phyloP scores from a whole-genome alignment of 2,329 filamentous ascomycete genomes.

The Colletotrichum sp. region DNA sequence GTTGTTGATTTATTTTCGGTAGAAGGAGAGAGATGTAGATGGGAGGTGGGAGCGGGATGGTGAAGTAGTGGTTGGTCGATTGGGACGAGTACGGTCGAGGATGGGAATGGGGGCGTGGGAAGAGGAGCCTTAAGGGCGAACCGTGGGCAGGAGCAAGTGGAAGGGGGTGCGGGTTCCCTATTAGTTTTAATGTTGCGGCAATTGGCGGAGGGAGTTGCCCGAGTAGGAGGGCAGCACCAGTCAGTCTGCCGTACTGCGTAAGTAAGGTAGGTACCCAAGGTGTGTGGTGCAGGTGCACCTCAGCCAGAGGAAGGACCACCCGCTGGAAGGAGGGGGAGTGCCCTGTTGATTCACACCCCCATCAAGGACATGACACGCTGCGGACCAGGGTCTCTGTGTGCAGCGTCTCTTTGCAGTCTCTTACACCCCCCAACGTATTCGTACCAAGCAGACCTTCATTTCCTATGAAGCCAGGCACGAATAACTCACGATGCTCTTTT shows the following conservation, averaged over 20 bases:
- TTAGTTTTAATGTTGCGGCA: constrained; percentile 21
- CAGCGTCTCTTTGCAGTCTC: neutral
- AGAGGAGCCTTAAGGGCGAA: neutral
- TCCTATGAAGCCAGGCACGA: neutral
- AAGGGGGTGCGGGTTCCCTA: neutral
- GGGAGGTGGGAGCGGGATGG: constrained; percentile 9
- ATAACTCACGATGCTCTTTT: neutral
- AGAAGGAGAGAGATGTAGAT: neutral
- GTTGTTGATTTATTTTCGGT: neutral
- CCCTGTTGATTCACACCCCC: neutral
- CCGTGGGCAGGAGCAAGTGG: neutral
- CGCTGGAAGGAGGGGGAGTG: neutral
- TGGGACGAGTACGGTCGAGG: neutral
- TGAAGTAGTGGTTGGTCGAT: neutral
- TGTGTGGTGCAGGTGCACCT: neutral
- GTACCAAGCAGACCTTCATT: neutral
- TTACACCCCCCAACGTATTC: neutral
- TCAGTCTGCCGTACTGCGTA: neutral
- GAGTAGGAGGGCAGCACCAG: neutral
- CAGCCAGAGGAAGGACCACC: neutral
- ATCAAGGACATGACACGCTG: neutral
- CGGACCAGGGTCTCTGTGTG: neutral
- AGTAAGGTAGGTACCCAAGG: neutral
- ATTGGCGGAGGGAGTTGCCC: constrained; percentile 13
- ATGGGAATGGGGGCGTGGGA: neutral